These are phyloP conservation scores for Phyllosticta citriasiana DNA, from an alignment of 2,329 filamentous ascomycete species.

Conservation along the genomic window DNA sequence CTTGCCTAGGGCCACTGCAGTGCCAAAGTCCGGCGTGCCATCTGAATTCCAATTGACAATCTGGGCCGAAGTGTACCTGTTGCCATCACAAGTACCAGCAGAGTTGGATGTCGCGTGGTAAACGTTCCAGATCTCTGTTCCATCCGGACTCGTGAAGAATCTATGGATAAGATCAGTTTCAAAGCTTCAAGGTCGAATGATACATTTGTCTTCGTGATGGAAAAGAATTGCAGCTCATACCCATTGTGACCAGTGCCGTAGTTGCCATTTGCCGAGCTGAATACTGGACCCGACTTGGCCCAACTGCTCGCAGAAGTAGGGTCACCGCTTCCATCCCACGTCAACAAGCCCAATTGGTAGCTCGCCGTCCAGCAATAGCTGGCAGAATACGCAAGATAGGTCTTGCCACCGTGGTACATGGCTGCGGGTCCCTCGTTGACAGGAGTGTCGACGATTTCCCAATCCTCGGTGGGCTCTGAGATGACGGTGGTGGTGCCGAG, in stretches of 20 bases:
- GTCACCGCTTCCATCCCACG: constrained; percentile 41
- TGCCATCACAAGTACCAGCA: constrained; percentile 43
- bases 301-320: constrained; percentile 37
- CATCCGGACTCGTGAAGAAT: constrained; percentile 49
- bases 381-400: constrained; percentile 45
- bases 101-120: constrained; percentile 45
- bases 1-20: constrained; percentile 21
- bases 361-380: constrained; percentile 47
- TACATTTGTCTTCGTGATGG: too few species aligned
- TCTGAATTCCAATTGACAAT: constrained; percentile 41
- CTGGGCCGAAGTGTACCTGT: constrained; percentile 45
- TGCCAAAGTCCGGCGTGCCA: constrained; percentile 44
- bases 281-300: constrained; percentile 44
- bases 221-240: constrained; percentile 13
- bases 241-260: constrained; percentile 48
- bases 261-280: constrained; percentile 46
- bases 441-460: constrained; percentile 40
- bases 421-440: constrained; percentile 48
- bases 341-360: constrained; percentile 45
- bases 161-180: constrained; percentile 18
- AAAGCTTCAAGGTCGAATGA: not conserved
- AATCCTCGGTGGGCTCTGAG: constrained; percentile 41
- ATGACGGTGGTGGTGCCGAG: constrained; percentile 40
- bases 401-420: constrained; percentile 44
- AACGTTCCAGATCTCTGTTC: constrained; percentile 44